Evolutionary conservation across 768 basidiomycete species (phyloP).

Genomic region (Lyophyllum semitale): DNA sequence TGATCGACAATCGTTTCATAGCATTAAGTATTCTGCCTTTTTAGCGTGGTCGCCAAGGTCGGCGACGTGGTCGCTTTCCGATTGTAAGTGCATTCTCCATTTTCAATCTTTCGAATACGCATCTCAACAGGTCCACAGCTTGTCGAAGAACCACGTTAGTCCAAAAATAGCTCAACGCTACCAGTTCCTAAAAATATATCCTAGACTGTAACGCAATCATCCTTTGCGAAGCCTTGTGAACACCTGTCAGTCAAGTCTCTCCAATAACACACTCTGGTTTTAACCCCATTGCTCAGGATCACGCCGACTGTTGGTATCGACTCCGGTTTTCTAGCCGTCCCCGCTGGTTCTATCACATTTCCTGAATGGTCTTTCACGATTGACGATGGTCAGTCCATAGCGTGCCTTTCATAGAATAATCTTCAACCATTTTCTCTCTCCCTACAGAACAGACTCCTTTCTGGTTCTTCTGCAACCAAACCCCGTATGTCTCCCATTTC

Average conservation of each 20-base stretch:
- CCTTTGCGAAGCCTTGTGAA: constrained; percentile 37
- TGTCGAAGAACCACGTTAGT: constrained; percentile 41
- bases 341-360: constrained; percentile 33
- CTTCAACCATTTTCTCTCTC: not conserved
- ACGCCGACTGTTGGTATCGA: constrained; percentile 33
- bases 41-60: constrained; percentile 32
- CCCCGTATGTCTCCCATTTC: constrained; percentile 22
- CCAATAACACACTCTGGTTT: not conserved
- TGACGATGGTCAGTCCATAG: constrained; percentile 23
- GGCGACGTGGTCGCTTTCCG: constrained; percentile 49
- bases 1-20: not conserved
- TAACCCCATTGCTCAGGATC: constrained; percentile 13
- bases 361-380: constrained; percentile 39
- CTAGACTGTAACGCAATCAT: constrained; percentile 42
- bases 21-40: constrained; percentile 1
- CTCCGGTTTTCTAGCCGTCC: constrained; percentile 47
- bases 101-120: not conserved
- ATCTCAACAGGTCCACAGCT: constrained; percentile 18
- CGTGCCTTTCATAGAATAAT: not conserved
- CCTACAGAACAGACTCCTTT: constrained; percentile 38
- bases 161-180: not conserved
- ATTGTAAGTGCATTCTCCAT: constrained; percentile 29
- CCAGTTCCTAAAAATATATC: not conserved
- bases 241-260: constrained; percentile 21
- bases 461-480: constrained; percentile 56